These are phyloP conservation scores for Amauroascus verrucosus DNA, from an alignment of 2,329 filamentous ascomycete species.

Conservation along the genomic window DNA sequence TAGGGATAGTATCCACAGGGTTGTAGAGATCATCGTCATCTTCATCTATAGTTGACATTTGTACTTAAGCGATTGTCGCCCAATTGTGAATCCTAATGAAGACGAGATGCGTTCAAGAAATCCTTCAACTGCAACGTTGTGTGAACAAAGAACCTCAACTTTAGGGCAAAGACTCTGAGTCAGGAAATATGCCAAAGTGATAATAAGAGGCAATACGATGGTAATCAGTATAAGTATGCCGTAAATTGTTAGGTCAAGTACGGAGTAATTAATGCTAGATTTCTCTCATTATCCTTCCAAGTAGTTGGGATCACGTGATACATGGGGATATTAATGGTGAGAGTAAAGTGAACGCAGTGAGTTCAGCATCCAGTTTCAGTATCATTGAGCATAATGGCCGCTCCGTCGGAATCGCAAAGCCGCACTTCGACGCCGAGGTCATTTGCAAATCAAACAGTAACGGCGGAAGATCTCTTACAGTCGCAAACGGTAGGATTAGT, in stretches of 20 bases:
- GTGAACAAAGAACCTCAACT: too few relatives aligned
- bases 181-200: too few relatives aligned
- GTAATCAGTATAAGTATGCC: too few relatives aligned
- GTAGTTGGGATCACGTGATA: too few relatives aligned
- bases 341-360: not conserved
- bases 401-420: constrained; percentile 29
- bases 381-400: constrained; percentile 12
- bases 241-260: too few relatives aligned
- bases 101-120: too few relatives aligned
- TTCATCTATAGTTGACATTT: constrained; percentile 32
- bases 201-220: too few relatives aligned
- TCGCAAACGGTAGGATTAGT: constrained; percentile 85
- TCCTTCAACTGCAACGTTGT: too few relatives aligned
- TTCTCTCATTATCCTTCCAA: too few relatives aligned
- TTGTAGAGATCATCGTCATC: constrained; percentile 41
- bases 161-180: too few relatives aligned
- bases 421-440: constrained; percentile 39
- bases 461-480: constrained; percentile 71
- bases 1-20: constrained; percentile 30
- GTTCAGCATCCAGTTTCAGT: not conserved
- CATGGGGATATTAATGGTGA: too few relatives aligned
- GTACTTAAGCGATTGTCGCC: not conserved
- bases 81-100: not conserved
- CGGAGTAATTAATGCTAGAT: too few relatives aligned
- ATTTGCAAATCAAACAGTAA: constrained; percentile 66